Evolutionary conservation across 805 yeast species (phyloP).

Genomic region (Candida sphagnicola): DNA sequence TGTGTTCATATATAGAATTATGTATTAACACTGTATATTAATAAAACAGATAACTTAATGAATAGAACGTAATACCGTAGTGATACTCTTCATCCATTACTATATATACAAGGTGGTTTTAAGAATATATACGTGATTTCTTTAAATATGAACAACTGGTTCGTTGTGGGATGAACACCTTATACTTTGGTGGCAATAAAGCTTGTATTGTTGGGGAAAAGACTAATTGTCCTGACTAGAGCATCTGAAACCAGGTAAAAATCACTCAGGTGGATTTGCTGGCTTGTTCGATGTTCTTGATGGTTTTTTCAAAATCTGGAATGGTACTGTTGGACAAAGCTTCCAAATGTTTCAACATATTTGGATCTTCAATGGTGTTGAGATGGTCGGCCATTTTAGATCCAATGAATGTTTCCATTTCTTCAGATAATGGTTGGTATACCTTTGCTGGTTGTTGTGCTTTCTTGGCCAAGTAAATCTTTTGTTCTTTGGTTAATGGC

Average conservation of each 20-base stretch:
- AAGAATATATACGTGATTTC: not conserved
- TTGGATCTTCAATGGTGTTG: slow-evolving; percentile 30
- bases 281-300: slow-evolving; percentile 15
- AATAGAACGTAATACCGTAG: too few species aligned
- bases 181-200: too few species aligned
- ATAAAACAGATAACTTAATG: not conserved
- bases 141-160: too few species aligned
- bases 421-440: slow-evolving; percentile 39
- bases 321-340: slow-evolving; percentile 25
- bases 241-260: too few species aligned
- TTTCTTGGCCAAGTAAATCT: slow-evolving; percentile 57
- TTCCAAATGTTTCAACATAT: slow-evolving; percentile 36
- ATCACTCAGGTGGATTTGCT: slow-evolving; percentile 4
- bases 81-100: not conserved
- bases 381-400: slow-evolving; percentile 40
- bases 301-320: slow-evolving; percentile 29
- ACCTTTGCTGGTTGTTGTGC: slow-evolving; percentile 31
- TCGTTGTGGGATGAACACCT: too few species aligned
- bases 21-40: slow-evolving; percentile 1
- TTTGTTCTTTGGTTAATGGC: slow-evolving; percentile 68
- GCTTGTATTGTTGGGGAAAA: too few species aligned
- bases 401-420: slow-evolving; percentile 54
- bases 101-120: not conserved
- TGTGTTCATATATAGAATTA: not conserved
- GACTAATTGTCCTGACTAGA: too few species aligned